These are phyloP conservation scores for Penicillium ochrochloron DNA, from an alignment of 495 filamentous ascomycete genomes.

Conservation along the genomic window DNA sequence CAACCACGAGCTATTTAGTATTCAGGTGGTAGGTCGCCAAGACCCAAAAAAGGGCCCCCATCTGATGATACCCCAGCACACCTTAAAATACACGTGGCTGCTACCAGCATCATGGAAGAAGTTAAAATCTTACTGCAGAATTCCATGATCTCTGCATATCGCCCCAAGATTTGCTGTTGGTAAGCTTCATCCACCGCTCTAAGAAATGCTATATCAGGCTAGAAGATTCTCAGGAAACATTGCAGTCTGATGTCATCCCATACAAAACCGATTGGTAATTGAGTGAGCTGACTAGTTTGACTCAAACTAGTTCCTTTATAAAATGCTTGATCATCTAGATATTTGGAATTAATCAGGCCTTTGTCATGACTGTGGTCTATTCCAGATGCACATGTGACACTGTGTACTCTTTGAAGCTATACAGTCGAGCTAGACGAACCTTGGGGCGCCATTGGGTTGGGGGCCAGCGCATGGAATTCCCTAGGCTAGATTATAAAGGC, in stretches of 20 bases:
- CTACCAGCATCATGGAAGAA: slow-evolving; percentile 2
- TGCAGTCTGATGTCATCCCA: not conserved
- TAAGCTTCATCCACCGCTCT: not conserved
- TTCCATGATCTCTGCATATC: not conserved
- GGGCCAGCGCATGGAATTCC: slow-evolving; percentile 1
- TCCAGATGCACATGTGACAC: not conserved
- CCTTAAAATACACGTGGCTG: slow-evolving; percentile 4
- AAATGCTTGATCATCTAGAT: not conserved
- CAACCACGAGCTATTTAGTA: slow-evolving; percentile 3
- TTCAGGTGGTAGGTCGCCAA: slow-evolving; percentile 5
- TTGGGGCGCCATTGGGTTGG: not conserved
- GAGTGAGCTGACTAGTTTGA: not conserved
- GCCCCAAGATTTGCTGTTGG: not conserved
- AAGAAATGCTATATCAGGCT: not conserved
- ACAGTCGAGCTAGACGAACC: not conserved
- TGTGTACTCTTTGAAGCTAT: too few relatives aligned
- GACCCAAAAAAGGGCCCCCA: slow-evolving; percentile 13
- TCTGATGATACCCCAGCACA: not conserved
- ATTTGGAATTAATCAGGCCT: not conserved
- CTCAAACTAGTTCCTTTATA: not conserved
- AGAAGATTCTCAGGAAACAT: not conserved
- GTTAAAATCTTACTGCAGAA: slow-evolving; percentile 9
- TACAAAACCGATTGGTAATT: not conserved
- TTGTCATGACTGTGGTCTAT: not conserved
- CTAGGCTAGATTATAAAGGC: too few relatives aligned